Evolutionary conservation across 148 eudicot species (phyloP), one percentile per base, ranked within the genome.

Genomic region (Fagopyrum tataricum): DNA sequence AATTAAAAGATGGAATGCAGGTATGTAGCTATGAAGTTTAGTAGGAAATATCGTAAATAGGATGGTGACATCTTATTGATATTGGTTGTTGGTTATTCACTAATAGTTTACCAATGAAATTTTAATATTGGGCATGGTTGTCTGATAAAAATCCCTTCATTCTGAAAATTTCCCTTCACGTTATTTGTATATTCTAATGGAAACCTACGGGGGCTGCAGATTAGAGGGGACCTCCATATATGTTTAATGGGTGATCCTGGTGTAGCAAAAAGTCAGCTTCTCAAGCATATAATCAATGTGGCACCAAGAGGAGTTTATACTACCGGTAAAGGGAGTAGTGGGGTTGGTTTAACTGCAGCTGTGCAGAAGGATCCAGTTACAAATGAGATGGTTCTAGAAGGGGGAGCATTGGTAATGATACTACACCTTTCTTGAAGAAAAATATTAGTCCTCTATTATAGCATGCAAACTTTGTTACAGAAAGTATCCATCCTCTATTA

Each of bases 241-340:
- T 96, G 99, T 80, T 81, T 96, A 82, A 96, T 96, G 99, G 99
- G 99, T 74, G 99, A 96, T 86, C 99, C 99, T 73, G 97, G 97
- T 73, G 99, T 96, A 78, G 99, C 99, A 67, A 96, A 96, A 80
- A 96, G 99, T 77, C 99, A 96, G 92, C 96, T 96, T 77, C 84
- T 96, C 42, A 96, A 96, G 82, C 95, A 92, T 87, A 96, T 96
- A 76, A 89, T 96, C 48, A 92, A 90, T 76, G 97, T 96, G 76
- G 99, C 99, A 75, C 99, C 99, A 49, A 90, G 99, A 80, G 99
- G 99, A 74, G 87, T 96, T 39, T 96, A 96, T 79, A 96, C 99
- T 56, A 96, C 99, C 18, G 99, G 99, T 7, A 92, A 80, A 84
- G 99, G 99, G 76, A 96, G 99, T 82, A 96, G 99, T 83, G 99